Evolutionary conservation across 352 stramenopile species (phyloP), one percentile per base, ranked within the genome.

Genomic region (Globisporangium iwayamae): DNA sequence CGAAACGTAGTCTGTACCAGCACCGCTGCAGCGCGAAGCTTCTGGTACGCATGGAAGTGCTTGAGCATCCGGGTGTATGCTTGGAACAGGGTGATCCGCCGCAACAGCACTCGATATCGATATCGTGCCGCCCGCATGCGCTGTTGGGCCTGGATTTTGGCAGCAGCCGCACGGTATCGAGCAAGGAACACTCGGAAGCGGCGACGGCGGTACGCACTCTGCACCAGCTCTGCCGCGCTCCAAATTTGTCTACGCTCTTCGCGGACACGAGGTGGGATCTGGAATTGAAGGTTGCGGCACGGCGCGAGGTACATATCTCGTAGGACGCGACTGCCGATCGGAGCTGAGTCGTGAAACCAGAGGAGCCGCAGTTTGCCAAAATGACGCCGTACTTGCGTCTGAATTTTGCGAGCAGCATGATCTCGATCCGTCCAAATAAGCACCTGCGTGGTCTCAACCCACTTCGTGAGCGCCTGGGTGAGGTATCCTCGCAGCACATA

Each of bases 361-460:
- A 93, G 66, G 5, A 91, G 74, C 0, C 70, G 68, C 18, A 70
- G 34, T 4, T 73, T 72, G 8, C 66, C 74, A 50, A 82, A 69
- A 45, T 69, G 61, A 1, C 83, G 75, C 20, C 84, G 73, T 3
- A 75, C 72, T 50, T 85, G 72, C 3, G 66, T 65, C 55, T 92
- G 83, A 66, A 95, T 86, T 34, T 72, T 67, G 11, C 79, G 64
- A 2, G 64, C 73, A 46, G 79, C 81, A 16, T 20, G 18, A 46
- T 95, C 83, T 8, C 84, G 84, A 38, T 76, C 71, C 20, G 43
- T 47, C 83, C 83, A 95, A 11, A 95, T 90, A 16, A 75, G 63
- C 22, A 75, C 32, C 53, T 83, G 84, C 1, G 76, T 85, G 0
- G 69, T 68, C 28, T 79, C 65, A 16, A 86, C 46, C 84, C 86